Percentiles rank a stretch among this genome's conserved stretches.
Conservation (phyloP, 345 rosid species). For the Combretum micranthum region DNA sequence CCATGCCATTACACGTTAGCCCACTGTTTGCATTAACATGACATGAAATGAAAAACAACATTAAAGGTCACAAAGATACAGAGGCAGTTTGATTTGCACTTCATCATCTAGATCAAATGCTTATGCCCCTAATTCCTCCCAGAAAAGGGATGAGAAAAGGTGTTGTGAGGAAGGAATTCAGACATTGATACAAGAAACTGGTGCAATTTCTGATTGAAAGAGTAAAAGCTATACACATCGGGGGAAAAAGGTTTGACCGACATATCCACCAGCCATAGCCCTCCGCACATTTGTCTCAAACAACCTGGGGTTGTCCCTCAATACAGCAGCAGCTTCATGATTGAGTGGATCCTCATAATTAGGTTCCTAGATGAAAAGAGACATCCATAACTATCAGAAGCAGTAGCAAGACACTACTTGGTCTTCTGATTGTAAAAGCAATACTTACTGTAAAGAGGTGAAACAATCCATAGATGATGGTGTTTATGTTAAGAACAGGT, state of each 20-base stretch:
- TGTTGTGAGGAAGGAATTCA: constrained; percentile 8
- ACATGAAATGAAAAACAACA: no score
- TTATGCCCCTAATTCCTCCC: constrained; percentile 1
- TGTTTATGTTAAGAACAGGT: constrained; percentile 93
- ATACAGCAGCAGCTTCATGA: constrained; percentile 81
- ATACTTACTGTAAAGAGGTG: constrained; percentile 83
- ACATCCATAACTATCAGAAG: neutral
- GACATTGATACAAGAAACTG: constrained; percentile 11
- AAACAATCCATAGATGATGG: constrained; percentile 75
- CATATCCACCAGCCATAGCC: constrained; percentile 78
- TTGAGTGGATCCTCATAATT: constrained; percentile 93
- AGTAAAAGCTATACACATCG: constrained; percentile 46
- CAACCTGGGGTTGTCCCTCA: constrained; percentile 74
- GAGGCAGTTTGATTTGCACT: neutral
- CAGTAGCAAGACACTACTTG: neutral
- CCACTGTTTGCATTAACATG: no score
- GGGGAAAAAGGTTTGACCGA: constrained; percentile 65
- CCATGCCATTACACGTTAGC: no score
- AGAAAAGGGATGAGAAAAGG: constrained; percentile 4
- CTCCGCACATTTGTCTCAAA: constrained; percentile 66
- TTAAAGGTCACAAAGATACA: neutral
- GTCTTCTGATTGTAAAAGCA: no score
- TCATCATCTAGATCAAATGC: neutral
- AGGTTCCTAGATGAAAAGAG: constrained; percentile 51
- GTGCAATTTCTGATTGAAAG: constrained; percentile 9